A percentile compares a stretch with the other conserved stretches of the same genome.
phyloP scores from a whole-genome alignment of 768 basidiomycete species.

The Podaxis sp. region DNA sequence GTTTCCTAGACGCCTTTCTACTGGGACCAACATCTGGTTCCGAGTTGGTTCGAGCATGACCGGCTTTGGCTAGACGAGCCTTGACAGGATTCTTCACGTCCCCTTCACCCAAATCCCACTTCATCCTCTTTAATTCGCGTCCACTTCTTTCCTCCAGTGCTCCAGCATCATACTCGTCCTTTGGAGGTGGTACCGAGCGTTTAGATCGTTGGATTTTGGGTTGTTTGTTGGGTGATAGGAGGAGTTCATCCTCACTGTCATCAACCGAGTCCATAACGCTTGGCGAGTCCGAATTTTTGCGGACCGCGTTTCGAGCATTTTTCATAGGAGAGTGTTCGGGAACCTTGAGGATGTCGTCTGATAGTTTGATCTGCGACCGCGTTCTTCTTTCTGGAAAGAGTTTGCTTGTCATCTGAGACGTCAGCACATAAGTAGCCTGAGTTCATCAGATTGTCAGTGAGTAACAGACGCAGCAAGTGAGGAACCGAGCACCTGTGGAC shows the following conservation, averaged over 20 bases:
- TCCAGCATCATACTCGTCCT: slow-evolving; percentile 30
- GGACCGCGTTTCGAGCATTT: slow-evolving; percentile 39
- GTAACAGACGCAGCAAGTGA: background rate
- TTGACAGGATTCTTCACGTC: slow-evolving; percentile 16
- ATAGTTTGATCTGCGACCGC: slow-evolving; percentile 51
- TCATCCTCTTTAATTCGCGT: slow-evolving; percentile 37
- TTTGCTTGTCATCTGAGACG: slow-evolving; percentile 4
- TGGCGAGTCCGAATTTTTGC: slow-evolving; percentile 26
- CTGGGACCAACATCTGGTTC: slow-evolving; percentile 29
- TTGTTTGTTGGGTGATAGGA: slow-evolving; percentile 44
- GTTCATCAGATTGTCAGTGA: background rate
- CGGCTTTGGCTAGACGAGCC: slow-evolving; percentile 1
- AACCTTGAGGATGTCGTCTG: slow-evolving; percentile 46
- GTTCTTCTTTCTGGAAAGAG: slow-evolving; percentile 26
- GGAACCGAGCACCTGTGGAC: background rate
- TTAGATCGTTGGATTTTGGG: slow-evolving; percentile 25
- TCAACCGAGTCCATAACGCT: slow-evolving; percentile 21
- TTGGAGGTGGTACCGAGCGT: slow-evolving; percentile 40
- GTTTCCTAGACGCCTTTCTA: slow-evolving; percentile 25
- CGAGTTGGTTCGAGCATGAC: slow-evolving; percentile 35
- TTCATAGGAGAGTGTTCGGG: slow-evolving; percentile 54
- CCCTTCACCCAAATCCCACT: slow-evolving; percentile 26
- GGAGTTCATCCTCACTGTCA: slow-evolving; percentile 47
- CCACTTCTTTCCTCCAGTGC: slow-evolving; percentile 25
- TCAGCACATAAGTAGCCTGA: background rate